A percentile compares a stretch with the other conserved stretches of the same genome.
These are phyloP conservation scores for Fraxinus americana DNA, from an alignment of 257 asterid genomes.

Conservation along the genomic window DNA sequence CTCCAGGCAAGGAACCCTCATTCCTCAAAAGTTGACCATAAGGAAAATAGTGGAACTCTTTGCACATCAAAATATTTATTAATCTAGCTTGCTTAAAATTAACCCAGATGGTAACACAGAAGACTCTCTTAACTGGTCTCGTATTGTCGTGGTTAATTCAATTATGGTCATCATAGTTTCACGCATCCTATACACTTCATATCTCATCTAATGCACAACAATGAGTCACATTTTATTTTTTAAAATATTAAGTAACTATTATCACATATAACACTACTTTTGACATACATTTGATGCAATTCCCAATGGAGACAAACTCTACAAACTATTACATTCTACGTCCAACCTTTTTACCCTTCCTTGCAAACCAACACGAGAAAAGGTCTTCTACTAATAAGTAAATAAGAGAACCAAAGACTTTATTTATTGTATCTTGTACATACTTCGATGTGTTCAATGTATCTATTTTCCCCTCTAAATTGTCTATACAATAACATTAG, in stretches of 20 bases:
- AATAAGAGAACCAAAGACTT: background rate
- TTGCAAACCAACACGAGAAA: background rate
- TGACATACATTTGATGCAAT: background rate
- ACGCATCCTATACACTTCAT: no score
- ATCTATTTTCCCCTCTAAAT: background rate
- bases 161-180: background rate
- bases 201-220: no score
- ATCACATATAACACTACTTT: background rate
- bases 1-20: no score
- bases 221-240: no score
- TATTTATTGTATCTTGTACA: background rate
- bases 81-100: no score
- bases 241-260: no score
- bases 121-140: no score
- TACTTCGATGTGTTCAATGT: background rate
- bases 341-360: background rate
- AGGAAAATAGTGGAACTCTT: no score
- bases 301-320: background rate
- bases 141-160: background rate
- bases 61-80: no score
- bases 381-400: background rate
- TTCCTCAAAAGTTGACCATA: no score
- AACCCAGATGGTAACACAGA: no score
- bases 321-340: background rate
- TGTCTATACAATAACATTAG: background rate